Evolutionary conservation across 1,284 basidiomycete species (phyloP).

Genomic region (Albatrellus sp.): DNA sequence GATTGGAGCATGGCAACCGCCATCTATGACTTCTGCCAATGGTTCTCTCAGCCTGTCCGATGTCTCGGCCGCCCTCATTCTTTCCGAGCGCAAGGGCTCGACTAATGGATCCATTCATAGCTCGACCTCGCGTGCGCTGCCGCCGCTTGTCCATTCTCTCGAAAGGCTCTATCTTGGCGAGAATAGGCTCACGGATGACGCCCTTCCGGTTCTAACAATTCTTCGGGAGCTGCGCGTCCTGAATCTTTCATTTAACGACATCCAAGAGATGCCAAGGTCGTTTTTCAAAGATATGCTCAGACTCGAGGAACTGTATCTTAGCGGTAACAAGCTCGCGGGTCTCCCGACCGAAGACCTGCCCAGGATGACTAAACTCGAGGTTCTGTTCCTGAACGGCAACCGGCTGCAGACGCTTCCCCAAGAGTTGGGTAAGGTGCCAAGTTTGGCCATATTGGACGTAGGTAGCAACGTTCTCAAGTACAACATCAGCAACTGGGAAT

Average conservation of each 20-base stretch:
- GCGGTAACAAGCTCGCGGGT: constrained; percentile 85
- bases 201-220: constrained; percentile 63
- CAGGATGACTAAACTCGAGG: constrained; percentile 50
- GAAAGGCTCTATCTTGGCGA: constrained; percentile 81
- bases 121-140: constrained; percentile 24
- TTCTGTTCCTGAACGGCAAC: constrained; percentile 91
- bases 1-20: constrained; percentile 63
- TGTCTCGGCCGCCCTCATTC: constrained; percentile 1
- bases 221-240: constrained; percentile 72
- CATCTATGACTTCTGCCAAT: constrained; percentile 19
- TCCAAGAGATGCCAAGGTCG: constrained; percentile 76
- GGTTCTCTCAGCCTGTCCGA: background rate
- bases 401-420: constrained; percentile 86
- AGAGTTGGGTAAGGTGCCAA: constrained; percentile 78
- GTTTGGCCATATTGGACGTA: constrained; percentile 79
- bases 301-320: constrained; percentile 84
- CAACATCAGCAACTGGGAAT: constrained; percentile 98
- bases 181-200: constrained; percentile 80
- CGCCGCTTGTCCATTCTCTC: constrained; percentile 65
- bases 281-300: constrained; percentile 62
- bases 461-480: constrained; percentile 94
- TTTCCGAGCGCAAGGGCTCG: constrained; percentile 32
- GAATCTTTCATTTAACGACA: constrained; percentile 93
- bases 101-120: constrained; percentile 19
- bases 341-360: constrained; percentile 85